phyloP scores from a whole-genome alignment of 2,329 filamentous ascomycete genomes.

The Stagonosporopsis cucurbitacearum region DNA sequence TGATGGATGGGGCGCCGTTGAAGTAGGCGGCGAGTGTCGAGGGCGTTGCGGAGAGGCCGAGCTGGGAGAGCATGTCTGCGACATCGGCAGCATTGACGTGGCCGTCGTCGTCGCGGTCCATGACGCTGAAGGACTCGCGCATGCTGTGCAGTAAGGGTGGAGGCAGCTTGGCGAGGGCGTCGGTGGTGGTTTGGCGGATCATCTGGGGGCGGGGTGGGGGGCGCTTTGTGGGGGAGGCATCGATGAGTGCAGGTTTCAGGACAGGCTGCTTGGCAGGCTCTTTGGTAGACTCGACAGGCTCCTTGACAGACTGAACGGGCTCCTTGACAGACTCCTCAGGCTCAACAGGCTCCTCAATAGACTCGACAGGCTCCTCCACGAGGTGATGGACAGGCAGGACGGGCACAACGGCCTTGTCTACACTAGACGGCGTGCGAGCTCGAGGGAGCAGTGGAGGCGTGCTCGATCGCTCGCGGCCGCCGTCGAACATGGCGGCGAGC shows the following conservation, averaged over 20 bases:
- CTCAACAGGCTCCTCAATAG: background rate
- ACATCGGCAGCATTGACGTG: constrained; percentile 83
- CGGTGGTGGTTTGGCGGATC: constrained; percentile 35
- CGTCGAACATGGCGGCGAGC: constrained; percentile 48
- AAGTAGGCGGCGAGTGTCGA: constrained; percentile 83
- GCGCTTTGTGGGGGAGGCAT: constrained; percentile 5
- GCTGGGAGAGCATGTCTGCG: constrained; percentile 82
- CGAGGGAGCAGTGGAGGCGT: constrained; percentile 6
- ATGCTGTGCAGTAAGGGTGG: constrained; percentile 84
- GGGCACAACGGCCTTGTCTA: background rate
- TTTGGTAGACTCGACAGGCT: background rate
- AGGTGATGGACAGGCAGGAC: background rate
- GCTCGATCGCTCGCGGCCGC: constrained; percentile 39
- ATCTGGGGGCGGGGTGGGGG: constrained; percentile 34
- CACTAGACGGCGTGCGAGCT: constrained; percentile 20
- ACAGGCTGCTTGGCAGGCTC: background rate
- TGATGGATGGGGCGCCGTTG: constrained; percentile 72
- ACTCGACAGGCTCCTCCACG: background rate
- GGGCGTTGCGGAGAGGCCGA: constrained; percentile 77
- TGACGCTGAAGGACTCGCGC: constrained; percentile 90
- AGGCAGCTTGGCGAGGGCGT: constrained; percentile 71
- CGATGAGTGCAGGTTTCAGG: background rate
- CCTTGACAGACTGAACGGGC: too few species aligned
- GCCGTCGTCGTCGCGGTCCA: constrained; percentile 89
- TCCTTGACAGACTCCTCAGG: background rate